phyloP scores from a whole-genome alignment of 768 basidiomycete genomes.

The Leucocoprinus sp. region DNA sequence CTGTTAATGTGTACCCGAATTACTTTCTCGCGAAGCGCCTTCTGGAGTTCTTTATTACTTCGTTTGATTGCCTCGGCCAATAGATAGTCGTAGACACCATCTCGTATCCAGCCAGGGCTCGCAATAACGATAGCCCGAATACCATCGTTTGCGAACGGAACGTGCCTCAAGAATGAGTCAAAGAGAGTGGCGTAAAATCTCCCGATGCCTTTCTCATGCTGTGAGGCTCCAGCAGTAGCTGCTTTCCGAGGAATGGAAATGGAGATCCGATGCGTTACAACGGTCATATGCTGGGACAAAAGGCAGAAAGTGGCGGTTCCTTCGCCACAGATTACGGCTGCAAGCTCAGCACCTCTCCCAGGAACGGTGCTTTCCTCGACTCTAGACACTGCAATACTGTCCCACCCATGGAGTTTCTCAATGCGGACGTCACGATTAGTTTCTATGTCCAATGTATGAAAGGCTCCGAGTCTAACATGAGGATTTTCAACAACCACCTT shows the following conservation, averaged over 20 bases:
- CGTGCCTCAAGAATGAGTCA: conserved; percentile 81
- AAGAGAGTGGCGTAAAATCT: conserved; percentile 84
- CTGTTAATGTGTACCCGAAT: conserved; percentile 88
- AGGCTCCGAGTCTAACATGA: conserved; percentile 87
- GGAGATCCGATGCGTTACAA: conserved; percentile 84
- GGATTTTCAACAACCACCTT: conserved; percentile 79
- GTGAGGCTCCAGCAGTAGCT: conserved; percentile 67
- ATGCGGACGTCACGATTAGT: conserved; percentile 85
- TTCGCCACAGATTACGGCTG: conserved; percentile 93
- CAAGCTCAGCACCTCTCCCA: conserved; percentile 94
- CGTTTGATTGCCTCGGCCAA: conserved; percentile 71
- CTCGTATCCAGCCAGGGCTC: conserved; percentile 93
- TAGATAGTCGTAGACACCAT: conserved; percentile 79
- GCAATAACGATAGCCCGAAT: conserved; percentile 92
- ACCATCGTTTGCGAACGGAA: conserved; percentile 67
- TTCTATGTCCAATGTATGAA: conserved; percentile 92
- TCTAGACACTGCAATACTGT: conserved; percentile 74
- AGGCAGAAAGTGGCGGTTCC: conserved; percentile 92
- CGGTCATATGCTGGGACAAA: conserved; percentile 94
- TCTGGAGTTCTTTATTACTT: conserved; percentile 76
- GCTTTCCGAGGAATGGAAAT: conserved; percentile 88
- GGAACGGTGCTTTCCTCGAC: conserved; percentile 85
- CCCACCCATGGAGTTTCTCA: conserved; percentile 86
- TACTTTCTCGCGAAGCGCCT: conserved; percentile 72
- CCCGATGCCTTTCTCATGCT: conserved; percentile 86